Conservation (phyloP, 257 asterid species). For the Thymus mandschuricus region DNA sequence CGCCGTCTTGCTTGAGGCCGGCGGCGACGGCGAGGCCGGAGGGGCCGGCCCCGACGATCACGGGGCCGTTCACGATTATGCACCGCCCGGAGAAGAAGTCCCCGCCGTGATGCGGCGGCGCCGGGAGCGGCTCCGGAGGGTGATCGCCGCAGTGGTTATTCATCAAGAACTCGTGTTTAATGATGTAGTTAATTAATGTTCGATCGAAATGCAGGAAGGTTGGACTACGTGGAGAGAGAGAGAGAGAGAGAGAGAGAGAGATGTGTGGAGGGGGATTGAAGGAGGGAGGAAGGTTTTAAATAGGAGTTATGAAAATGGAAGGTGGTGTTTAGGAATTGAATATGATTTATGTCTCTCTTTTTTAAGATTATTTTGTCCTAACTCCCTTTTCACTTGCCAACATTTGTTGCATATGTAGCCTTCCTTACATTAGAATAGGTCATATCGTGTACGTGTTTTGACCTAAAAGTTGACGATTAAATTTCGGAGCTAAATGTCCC, state of each 20-base stretch:
- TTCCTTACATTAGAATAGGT: too few relatives aligned
- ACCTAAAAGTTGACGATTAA: too few relatives aligned
- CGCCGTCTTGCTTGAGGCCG: slow-evolving; percentile 71
- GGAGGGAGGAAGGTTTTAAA: slow-evolving; percentile 63
- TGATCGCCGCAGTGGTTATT: slow-evolving; percentile 42
- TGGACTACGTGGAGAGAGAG: slow-evolving; percentile 20
- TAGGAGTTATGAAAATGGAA: slow-evolving; percentile 45
- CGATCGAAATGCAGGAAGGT: background rate
- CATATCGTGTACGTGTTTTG: too few relatives aligned
- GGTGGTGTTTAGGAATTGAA: slow-evolving; percentile 48
- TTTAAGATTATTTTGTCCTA: slow-evolving; percentile 36
- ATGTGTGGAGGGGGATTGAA: slow-evolving; percentile 80
- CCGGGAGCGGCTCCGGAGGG: slow-evolving; percentile 12
- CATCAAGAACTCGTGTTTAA: slow-evolving; percentile 33
- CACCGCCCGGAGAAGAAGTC: slow-evolving; percentile 65
- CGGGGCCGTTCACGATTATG: slow-evolving; percentile 83
- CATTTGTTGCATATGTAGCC: background rate
- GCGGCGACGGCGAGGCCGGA: slow-evolving; percentile 89
- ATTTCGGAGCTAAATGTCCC: too few relatives aligned
- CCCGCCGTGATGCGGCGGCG: slow-evolving; percentile 4
- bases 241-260: slow-evolving; percentile 14
- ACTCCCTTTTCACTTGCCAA: background rate
- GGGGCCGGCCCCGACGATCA: slow-evolving; percentile 86
- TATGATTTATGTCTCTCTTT: slow-evolving; percentile 45
- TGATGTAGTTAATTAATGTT: background rate